Conservation (phyloP, 2,329 filamentous ascomycete species). For the Coleophoma eucalyptorum region DNA sequence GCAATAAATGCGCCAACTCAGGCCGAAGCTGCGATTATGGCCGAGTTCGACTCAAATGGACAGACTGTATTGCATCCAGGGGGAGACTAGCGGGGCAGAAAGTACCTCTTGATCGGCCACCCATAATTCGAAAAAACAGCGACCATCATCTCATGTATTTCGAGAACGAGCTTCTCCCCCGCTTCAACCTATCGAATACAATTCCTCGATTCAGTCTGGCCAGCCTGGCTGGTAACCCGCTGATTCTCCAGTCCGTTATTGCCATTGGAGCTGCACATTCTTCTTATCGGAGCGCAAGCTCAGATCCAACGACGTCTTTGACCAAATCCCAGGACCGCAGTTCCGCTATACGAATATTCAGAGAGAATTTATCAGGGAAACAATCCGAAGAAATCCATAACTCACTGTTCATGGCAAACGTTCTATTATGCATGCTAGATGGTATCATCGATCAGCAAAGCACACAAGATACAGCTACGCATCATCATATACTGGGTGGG, state of each 20-base stretch:
- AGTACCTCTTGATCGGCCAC: constrained; percentile 23
- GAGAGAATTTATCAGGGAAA: constrained; percentile 23
- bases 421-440: constrained; percentile 36
- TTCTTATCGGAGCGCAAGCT: constrained; percentile 16
- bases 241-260: constrained; percentile 19
- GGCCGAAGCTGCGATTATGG: constrained; percentile 31
- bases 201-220: constrained; percentile 18
- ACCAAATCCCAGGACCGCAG: constrained; percentile 22
- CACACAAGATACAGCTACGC: constrained; percentile 17
- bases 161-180: constrained; percentile 21
- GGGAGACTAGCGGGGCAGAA: constrained; percentile 27
- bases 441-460: constrained; percentile 22
- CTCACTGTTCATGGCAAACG: constrained; percentile 36
- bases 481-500: constrained; percentile 21
- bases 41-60: constrained; percentile 37
- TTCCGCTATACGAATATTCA: constrained; percentile 26
- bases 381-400: constrained; percentile 28
- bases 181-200: constrained; percentile 24
- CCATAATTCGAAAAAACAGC: constrained; percentile 19
- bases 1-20: constrained; percentile 31
- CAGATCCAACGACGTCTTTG: constrained; percentile 13
- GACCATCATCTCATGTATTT: constrained; percentile 24
- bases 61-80: constrained; percentile 30
- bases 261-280: constrained; percentile 22
- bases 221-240: constrained; percentile 17